A percentile compares a stretch with the other conserved stretches of the same genome.
phyloP scores from a whole-genome alignment of 345 rosid genomes.

The Turritis glabra region DNA sequence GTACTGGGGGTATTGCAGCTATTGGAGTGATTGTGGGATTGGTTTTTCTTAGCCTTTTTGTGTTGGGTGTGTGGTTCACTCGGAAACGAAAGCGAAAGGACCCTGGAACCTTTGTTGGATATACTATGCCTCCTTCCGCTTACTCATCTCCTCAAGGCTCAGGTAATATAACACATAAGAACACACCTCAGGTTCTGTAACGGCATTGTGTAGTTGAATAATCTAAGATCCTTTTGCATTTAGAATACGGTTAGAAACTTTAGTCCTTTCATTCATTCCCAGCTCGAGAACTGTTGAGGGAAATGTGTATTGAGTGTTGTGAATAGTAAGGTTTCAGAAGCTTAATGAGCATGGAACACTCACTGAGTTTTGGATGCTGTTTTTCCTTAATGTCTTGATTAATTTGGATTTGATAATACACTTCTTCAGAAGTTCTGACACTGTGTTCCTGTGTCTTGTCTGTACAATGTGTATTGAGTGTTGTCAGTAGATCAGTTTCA shows the following conservation, averaged over 20 bases:
- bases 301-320: constrained; percentile 1
- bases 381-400: not conserved
- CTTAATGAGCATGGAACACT: not conserved
- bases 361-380: not conserved
- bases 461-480: not conserved
- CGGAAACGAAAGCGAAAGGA: constrained; percentile 62
- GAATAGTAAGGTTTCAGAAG: not conserved
- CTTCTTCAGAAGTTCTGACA: not conserved
- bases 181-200: not conserved
- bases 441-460: not conserved
- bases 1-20: constrained; percentile 59
- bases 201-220: not conserved
- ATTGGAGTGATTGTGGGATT: constrained; percentile 68
- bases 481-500: not conserved
- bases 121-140: constrained; percentile 75
- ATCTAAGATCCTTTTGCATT: not conserved
- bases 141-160: constrained; percentile 85
- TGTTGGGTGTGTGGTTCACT: constrained; percentile 67
- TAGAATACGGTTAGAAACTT: not conserved
- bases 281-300: not conserved
- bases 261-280: not conserved
- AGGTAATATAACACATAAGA: constrained; percentile 46
- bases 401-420: not conserved
- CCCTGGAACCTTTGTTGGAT: constrained; percentile 47
- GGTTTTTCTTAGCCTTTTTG: constrained; percentile 62